Percentiles rank a stretch among this genome's conserved stretches.
Conservation (phyloP, 805 yeast genomes). For the Starmerella vitae region DNA sequence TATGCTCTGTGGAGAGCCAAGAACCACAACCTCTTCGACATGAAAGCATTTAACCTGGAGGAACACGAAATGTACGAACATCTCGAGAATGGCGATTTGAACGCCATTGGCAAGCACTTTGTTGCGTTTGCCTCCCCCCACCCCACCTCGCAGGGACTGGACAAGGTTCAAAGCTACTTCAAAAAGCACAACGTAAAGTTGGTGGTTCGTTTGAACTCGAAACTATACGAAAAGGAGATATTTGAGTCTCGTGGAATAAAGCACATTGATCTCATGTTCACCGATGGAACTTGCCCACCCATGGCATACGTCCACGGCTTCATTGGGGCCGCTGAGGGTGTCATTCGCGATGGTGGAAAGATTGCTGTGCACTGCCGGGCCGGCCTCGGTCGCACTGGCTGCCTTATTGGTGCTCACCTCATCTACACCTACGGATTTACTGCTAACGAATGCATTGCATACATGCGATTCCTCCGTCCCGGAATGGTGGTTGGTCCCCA, state of each 20-base stretch:
- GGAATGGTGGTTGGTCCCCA: constrained; percentile 99
- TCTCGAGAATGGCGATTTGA: constrained; percentile 95
- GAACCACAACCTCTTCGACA: constrained; percentile 75
- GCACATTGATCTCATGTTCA: constrained; percentile 91
- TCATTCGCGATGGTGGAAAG: constrained; percentile 73
- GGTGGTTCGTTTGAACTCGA: constrained; percentile 87
- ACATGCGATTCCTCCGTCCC: constrained; percentile 90
- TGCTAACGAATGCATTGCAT: constrained; percentile 91
- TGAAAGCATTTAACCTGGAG: constrained; percentile 72
- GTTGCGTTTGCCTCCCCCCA: constrained; percentile 97
- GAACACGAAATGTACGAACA: constrained; percentile 89
- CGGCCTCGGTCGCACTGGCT: constrained; percentile 95
- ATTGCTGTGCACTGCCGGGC: constrained; percentile 99
- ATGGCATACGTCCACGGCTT: constrained; percentile 85
- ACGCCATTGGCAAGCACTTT: constrained; percentile 80
- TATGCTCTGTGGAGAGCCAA: constrained; percentile 98
- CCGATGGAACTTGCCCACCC: constrained; percentile 96
- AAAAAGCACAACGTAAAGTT: constrained; percentile 59
- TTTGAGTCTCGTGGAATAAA: constrained; percentile 72
- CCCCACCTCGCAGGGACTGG: constrained; percentile 21
- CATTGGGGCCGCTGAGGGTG: constrained; percentile 87
- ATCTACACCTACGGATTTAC: constrained; percentile 95
- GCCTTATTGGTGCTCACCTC: constrained; percentile 91
- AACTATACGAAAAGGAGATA: constrained; percentile 70
- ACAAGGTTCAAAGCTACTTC: constrained; percentile 68